phyloP scores from a whole-genome alignment of 2,329 filamentous ascomycete species.

The Saccharata proteae region DNA sequence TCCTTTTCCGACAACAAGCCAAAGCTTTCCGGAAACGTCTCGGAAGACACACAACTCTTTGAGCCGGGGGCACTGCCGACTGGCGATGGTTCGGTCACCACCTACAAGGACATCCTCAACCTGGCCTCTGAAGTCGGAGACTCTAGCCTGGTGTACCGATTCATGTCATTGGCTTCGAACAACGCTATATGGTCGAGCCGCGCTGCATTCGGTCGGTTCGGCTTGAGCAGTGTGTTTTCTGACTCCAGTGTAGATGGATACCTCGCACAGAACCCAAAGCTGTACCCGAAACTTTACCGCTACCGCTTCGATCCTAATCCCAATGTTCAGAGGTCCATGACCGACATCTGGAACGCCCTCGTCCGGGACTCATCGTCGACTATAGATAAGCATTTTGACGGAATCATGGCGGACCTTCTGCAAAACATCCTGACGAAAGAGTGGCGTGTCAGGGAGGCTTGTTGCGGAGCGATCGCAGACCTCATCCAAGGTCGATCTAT shows the following conservation, averaged over 20 bases:
- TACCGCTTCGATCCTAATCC: constrained; percentile 89
- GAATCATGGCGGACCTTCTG: constrained; percentile 78
- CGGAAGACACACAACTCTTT: constrained; percentile 84
- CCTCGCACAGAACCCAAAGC: constrained; percentile 71
- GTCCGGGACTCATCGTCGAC: constrained; percentile 74
- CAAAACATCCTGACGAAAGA: constrained; percentile 79
- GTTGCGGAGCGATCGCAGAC: constrained; percentile 80
- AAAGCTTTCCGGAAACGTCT: constrained; percentile 63
- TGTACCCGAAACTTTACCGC: constrained; percentile 88
- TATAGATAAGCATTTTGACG: constrained; percentile 71
- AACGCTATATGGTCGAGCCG: constrained; percentile 96
- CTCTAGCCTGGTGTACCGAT: constrained; percentile 90
- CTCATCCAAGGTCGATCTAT: constrained; percentile 66
- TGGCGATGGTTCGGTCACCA: constrained; percentile 81
- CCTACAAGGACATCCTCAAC: constrained; percentile 94
- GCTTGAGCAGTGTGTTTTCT: constrained; percentile 80
- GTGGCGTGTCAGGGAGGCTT: constrained; percentile 87
- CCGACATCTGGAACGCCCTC: constrained; percentile 93
- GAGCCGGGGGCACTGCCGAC: constrained; percentile 84
- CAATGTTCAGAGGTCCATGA: constrained; percentile 91
- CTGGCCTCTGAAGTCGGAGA: constrained; percentile 95
- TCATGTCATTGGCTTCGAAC: constrained; percentile 94
- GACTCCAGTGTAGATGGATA: constrained; percentile 61
- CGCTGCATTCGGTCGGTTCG: constrained; percentile 89
- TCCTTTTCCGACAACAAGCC: constrained; percentile 69